Evolutionary conservation across 108 stramenopile species (phyloP).

Genomic region (Conticribra weissflogii): DNA sequence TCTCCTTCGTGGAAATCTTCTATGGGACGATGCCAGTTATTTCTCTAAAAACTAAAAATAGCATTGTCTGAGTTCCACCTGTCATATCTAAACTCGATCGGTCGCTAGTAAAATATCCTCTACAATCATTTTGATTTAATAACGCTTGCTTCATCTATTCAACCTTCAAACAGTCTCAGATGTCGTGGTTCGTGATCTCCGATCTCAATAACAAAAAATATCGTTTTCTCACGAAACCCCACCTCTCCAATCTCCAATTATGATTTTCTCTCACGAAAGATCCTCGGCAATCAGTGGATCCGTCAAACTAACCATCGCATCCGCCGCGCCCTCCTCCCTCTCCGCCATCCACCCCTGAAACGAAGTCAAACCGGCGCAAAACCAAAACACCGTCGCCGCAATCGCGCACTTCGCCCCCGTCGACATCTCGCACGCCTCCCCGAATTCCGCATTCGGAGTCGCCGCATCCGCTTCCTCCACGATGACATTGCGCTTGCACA

Average conservation of each 20-base stretch:
- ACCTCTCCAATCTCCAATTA: neutral
- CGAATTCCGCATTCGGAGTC: neutral
- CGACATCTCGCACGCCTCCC: conserved; percentile 8
- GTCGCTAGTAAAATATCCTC: too few species aligned
- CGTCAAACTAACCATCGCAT: neutral
- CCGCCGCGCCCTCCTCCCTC: neutral
- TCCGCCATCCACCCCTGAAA: neutral
- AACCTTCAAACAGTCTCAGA: too few species aligned
- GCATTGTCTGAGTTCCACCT: too few species aligned
- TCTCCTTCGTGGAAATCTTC: too few species aligned
- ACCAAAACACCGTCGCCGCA: conserved; percentile 50
- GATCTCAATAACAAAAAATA: too few species aligned
- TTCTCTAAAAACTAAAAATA: too few species aligned
- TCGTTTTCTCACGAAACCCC: too few species aligned
- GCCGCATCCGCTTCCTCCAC: neutral
- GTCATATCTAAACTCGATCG: too few species aligned
- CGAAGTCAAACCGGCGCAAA: conserved; percentile 33
- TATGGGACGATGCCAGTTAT: too few species aligned
- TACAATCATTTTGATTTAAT: too few species aligned
- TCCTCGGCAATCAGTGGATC: neutral
- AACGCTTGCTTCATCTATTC: too few species aligned
- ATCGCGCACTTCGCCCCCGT: conserved; percentile 42
- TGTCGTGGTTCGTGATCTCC: too few species aligned
- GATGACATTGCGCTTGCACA: conserved; percentile 35
- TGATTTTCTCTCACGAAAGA: neutral